phyloP scores from a whole-genome alignment of 768 basidiomycete genomes.

The Antrodiella citrinella region DNA sequence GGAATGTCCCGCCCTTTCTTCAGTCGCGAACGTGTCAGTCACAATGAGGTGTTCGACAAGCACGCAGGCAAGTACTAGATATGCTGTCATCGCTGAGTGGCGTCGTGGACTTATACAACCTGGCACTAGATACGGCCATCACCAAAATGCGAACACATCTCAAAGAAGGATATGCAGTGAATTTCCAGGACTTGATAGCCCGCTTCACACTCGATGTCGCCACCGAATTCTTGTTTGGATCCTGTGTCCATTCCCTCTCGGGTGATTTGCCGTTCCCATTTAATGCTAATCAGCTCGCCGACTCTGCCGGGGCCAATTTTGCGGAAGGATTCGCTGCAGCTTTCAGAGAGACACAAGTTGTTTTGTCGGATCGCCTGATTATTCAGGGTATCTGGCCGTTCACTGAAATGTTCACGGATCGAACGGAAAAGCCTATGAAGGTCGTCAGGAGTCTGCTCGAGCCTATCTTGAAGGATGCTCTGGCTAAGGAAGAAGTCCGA shows the following conservation, averaged over 20 bases:
- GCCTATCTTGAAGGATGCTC: constrained; percentile 30
- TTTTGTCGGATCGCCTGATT: constrained; percentile 20
- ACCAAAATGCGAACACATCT: constrained; percentile 20
- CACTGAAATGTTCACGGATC: constrained; percentile 28
- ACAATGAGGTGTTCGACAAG: constrained; percentile 27
- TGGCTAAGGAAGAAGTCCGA: constrained; percentile 17
- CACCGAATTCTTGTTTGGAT: constrained; percentile 44
- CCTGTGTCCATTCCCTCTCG: constrained; percentile 31
- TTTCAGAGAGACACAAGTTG: constrained; percentile 27
- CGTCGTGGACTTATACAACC: neutral
- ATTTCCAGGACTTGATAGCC: constrained; percentile 33
- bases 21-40: constrained; percentile 25
- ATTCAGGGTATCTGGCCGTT: constrained; percentile 34
- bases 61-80: constrained; percentile 12
- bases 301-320: neutral
- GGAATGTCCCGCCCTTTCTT: constrained; percentile 31
- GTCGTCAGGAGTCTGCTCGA: constrained; percentile 31
- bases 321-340: constrained; percentile 14
- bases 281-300: constrained; percentile 10
- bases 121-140: constrained; percentile 13
- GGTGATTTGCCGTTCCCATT: constrained; percentile 31
- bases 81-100: neutral
- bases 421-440: constrained; percentile 25
- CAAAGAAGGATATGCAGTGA: constrained; percentile 21
- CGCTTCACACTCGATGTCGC: constrained; percentile 48